Evolutionary conservation across 169 alveolate genomes (phyloP).

Genomic region (Perkinsus olseni): DNA sequence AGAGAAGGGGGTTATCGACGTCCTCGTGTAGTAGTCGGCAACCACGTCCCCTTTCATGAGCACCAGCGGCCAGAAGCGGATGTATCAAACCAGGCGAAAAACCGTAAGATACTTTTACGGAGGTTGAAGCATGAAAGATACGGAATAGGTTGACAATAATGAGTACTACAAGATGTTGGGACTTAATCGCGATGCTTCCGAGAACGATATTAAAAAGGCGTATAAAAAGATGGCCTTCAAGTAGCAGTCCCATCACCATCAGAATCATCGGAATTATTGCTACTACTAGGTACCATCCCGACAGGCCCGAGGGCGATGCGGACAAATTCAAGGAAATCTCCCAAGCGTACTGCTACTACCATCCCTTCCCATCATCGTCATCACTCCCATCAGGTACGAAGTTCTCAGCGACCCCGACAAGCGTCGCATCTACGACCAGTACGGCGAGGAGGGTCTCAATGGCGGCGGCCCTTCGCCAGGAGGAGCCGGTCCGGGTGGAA

Average conservation of each 20-base stretch:
- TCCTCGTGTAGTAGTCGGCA: too few relatives aligned
- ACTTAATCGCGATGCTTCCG: conserved; percentile 56
- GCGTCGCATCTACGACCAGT: conserved; percentile 88
- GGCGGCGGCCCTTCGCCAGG: conserved; percentile 35
- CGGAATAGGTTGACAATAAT: conserved; percentile 28
- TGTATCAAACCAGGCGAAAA: too few relatives aligned
- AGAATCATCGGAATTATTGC: too few relatives aligned
- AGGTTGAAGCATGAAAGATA: too few relatives aligned
- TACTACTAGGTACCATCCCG: conserved; percentile 83
- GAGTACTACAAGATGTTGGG: conserved; percentile 56
- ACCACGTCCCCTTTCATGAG: too few relatives aligned
- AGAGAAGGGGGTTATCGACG: too few relatives aligned
- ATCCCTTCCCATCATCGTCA: conserved; percentile 38
- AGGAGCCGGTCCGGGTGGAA: too few relatives aligned
- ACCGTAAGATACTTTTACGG: too few relatives aligned
- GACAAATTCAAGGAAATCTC: conserved; percentile 82
- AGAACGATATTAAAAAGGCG: conserved; percentile 81
- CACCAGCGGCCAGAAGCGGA: too few relatives aligned
- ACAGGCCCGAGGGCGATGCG: conserved; percentile 89
- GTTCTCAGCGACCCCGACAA: conserved; percentile 91
- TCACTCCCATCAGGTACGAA: conserved; percentile 76
- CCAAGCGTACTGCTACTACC: conserved; percentile 64
- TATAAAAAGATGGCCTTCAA: conserved; percentile 68
- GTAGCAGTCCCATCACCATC: too few relatives aligned
- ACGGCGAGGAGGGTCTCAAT: conserved; percentile 95